These are phyloP conservation scores for Tilletiaria anomala DNA, from an alignment of 1,284 basidiomycete genomes.

Conservation along the genomic window DNA sequence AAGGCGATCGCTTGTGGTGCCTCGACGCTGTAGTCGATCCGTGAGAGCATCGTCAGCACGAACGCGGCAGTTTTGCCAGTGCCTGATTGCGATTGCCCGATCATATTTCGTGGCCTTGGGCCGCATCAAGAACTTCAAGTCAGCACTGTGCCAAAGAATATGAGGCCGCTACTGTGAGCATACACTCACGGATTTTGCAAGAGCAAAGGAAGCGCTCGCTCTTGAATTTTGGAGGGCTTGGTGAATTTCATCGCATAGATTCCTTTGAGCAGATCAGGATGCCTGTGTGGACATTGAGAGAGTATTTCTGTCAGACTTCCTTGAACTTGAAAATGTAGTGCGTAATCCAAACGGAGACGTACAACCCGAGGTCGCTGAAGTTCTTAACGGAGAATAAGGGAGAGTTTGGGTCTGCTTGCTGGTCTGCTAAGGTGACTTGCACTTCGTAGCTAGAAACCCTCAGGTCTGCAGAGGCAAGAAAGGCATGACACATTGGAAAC, in stretches of 20 bases:
- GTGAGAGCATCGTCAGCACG: conserved; percentile 88
- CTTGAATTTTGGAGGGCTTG: conserved; percentile 97
- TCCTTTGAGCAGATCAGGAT: conserved; percentile 82
- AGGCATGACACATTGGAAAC: no score
- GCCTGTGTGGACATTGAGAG: conserved; percentile 18
- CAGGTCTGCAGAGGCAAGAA: conserved; percentile 6
- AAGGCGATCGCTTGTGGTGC: conserved; percentile 53
- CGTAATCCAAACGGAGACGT: not conserved
- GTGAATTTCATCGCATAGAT: conserved; percentile 91
- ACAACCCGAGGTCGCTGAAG: conserved; percentile 53
- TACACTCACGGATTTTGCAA: conserved; percentile 67
- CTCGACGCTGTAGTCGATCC: conserved; percentile 68
- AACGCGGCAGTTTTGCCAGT: conserved; percentile 99
- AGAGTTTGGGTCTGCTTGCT: conserved; percentile 89
- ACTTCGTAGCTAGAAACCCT: conserved; percentile 31
- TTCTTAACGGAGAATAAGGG: conserved; percentile 85
- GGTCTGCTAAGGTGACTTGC: conserved; percentile 93
- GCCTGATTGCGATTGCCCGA: conserved; percentile 96
- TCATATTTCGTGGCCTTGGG: conserved; percentile 97
- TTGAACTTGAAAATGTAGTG: not conserved
- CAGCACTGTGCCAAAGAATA: no score
- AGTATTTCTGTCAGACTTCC: not conserved
- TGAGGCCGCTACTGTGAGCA: not conserved
- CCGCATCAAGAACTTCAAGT: conserved; percentile 42
- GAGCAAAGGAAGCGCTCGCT: conserved; percentile 82